These are phyloP conservation scores for Mentha longifolia DNA, from an alignment of 257 asterid genomes.

Conservation along the genomic window DNA sequence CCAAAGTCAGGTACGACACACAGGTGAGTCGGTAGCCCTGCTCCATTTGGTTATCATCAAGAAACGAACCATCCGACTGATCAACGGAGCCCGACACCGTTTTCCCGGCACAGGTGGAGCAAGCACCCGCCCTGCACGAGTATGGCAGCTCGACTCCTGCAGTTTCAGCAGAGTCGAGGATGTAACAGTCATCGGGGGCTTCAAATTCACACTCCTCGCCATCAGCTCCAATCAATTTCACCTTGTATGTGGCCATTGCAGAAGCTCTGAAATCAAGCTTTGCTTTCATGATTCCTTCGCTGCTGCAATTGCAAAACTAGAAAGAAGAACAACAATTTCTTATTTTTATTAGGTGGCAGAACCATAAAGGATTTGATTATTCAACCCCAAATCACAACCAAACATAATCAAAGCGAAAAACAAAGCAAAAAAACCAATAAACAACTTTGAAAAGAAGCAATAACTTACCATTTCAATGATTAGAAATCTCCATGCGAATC, in stretches of 20 bases:
- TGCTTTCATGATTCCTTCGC: too few relatives aligned
- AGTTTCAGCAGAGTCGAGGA: slow-evolving; percentile 73
- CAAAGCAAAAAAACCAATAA: too few relatives aligned
- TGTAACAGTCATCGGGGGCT: slow-evolving; percentile 63
- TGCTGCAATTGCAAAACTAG: too few relatives aligned
- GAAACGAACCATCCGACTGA: slow-evolving; percentile 78
- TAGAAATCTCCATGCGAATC: too few relatives aligned
- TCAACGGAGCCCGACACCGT: slow-evolving; percentile 59
- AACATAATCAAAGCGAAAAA: too few relatives aligned
- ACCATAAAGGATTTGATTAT: too few relatives aligned
- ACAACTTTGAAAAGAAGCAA: too few relatives aligned
- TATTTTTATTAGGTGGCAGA: too few relatives aligned
- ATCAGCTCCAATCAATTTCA: slow-evolving; percentile 61
- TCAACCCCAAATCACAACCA: too few relatives aligned
- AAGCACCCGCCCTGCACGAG: slow-evolving; percentile 89
- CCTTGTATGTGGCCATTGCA: slow-evolving; percentile 70
- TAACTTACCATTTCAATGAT: too few relatives aligned
- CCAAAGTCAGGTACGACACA: slow-evolving; percentile 70
- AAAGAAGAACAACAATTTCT: too few relatives aligned
- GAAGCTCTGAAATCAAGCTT: slow-evolving; percentile 49
- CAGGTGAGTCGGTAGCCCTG: slow-evolving; percentile 71
- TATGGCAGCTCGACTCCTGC: slow-evolving; percentile 80
- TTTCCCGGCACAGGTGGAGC: slow-evolving; percentile 90
- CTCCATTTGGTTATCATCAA: slow-evolving; percentile 56
- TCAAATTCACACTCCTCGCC: slow-evolving; percentile 62